A percentile compares a stretch with the other conserved stretches of the same genome.
phyloP scores from a whole-genome alignment of 441 rosid genomes.

The Pelargonium australe region DNA sequence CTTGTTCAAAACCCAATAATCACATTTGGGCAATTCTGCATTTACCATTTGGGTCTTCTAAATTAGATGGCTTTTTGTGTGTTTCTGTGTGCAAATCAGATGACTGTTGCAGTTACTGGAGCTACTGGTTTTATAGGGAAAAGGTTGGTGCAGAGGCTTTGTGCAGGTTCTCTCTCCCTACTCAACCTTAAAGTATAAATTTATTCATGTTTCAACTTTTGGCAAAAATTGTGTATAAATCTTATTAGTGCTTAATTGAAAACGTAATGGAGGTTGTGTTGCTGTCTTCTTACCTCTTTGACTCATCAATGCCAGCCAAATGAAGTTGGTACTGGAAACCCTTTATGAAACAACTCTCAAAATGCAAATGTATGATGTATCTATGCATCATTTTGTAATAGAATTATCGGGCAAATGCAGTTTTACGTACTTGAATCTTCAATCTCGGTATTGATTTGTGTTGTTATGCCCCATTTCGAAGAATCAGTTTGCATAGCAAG shows the following conservation, averaged over 20 bases:
- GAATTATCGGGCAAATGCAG: no score
- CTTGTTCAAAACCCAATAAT: conserved; percentile 1
- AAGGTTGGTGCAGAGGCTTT: conserved; percentile 76
- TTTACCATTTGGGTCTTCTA: background rate
- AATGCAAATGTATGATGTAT: no score
- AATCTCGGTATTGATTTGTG: no score
- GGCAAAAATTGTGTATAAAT: no score
- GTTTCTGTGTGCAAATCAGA: conserved; percentile 41
- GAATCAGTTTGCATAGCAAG: no score
- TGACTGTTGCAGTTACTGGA: conserved; percentile 83
- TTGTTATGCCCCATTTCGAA: no score
- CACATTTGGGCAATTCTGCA: background rate
- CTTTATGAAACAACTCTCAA: no score
- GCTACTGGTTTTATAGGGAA: conserved; percentile 92
- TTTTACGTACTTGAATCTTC: no score
- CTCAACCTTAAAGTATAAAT: background rate
- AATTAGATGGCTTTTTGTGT: background rate
- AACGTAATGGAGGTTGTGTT: background rate
- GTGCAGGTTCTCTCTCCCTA: conserved; percentile 43
- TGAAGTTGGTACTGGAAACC: no score
- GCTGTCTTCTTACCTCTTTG: background rate
- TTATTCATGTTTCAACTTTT: background rate
- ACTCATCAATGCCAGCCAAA: background rate
- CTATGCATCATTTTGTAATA: no score
- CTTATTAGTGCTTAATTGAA: background rate